phyloP scores from a whole-genome alignment of 2,329 filamentous ascomycete species.

The Xylariaceae sp. region DNA sequence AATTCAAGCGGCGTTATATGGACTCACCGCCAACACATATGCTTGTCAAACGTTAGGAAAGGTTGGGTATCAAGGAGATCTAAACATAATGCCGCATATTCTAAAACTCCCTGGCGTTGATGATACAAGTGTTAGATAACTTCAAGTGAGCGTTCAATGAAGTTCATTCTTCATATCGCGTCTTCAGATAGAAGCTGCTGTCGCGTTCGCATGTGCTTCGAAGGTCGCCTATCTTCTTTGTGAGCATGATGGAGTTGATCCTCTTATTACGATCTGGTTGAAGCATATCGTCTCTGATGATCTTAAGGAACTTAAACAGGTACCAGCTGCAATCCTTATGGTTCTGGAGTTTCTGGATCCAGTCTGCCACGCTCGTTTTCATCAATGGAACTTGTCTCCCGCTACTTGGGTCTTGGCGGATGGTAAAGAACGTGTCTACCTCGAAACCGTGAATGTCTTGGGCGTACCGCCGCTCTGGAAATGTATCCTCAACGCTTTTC shows the following conservation, averaged over 20 bases:
- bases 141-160: neutral
- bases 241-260: conserved; percentile 2
- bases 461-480: conserved; percentile 5
- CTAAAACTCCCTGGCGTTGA: neutral
- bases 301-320: conserved; percentile 16
- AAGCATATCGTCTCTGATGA: conserved; percentile 26
- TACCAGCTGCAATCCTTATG: conserved; percentile 16
- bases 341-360: conserved; percentile 14
- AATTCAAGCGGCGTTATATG: neutral
- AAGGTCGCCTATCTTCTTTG: conserved; percentile 7
- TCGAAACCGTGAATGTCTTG: conserved; percentile 15
- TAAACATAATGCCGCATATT: neutral
- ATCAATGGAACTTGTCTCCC: conserved; percentile 2
- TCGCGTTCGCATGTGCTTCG: conserved; percentile 5
- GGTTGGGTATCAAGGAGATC: neutral
- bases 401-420: neutral
- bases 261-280: conserved; percentile 9
- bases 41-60: neutral
- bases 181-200: conserved; percentile 13
- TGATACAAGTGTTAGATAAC: neutral
- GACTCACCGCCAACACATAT: neutral
- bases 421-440: conserved; percentile 26
- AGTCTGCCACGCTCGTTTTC: conserved; percentile 18
- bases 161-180: neutral
- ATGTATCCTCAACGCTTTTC: conserved; percentile 16